Evolutionary conservation across 169 alveolate genomes (phyloP).

Genomic region (Plasmodium cynomolgi): DNA sequence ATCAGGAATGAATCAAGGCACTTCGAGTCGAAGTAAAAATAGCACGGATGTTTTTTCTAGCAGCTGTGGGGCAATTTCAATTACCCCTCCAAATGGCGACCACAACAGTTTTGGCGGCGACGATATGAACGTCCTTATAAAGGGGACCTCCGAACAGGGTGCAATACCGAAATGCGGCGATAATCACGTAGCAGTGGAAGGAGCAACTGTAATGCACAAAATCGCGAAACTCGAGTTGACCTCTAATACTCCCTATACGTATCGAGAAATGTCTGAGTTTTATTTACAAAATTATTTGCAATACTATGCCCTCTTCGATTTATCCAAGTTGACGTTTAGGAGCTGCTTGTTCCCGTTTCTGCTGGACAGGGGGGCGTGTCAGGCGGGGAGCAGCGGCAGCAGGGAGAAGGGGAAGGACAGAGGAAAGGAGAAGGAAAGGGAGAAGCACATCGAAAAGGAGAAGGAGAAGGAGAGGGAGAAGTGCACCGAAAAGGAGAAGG

Average conservation of each 20-base stretch:
- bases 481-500: not conserved
- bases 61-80: not conserved
- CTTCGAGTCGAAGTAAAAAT: not conserved
- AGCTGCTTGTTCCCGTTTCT: conserved; percentile 68
- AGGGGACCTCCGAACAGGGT: not conserved
- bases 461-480: not conserved
- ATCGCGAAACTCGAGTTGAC: conserved; percentile 1
- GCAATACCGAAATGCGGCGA: not conserved
- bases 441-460: not conserved
- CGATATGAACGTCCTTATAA: not conserved
- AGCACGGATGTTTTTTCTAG: not conserved
- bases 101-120: not conserved
- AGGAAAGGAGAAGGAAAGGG: not conserved
- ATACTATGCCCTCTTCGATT: conserved; percentile 42
- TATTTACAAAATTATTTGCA: conserved; percentile 66
- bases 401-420: not conserved
- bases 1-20: not conserved
- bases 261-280: conserved; percentile 69
- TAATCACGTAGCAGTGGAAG: not conserved
- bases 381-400: not conserved
- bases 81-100: not conserved
- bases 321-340: conserved; percentile 49
- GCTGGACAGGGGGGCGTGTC: conserved; percentile 7
- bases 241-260: conserved; percentile 6
- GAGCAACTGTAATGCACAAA: not conserved